Conservation (phyloP, 2,329 filamentous ascomycete species). For the Microdochium paspali region DNA sequence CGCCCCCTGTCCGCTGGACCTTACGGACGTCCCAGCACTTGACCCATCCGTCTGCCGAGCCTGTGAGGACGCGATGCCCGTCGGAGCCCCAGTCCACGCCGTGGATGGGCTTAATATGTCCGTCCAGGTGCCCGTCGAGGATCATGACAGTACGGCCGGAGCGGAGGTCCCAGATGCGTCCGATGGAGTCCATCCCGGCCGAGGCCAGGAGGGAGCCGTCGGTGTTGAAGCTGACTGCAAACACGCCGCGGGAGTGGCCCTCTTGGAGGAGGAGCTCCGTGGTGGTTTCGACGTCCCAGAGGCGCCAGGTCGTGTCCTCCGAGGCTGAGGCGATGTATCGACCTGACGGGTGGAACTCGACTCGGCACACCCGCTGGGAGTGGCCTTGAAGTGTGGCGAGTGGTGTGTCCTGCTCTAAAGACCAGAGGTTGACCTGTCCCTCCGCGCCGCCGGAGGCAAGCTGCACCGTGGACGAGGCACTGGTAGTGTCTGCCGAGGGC, state of each 20-base stretch:
- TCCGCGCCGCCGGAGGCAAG: slow-evolving; percentile 87
- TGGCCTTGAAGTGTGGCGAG: slow-evolving; percentile 76
- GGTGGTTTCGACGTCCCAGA: slow-evolving; percentile 87
- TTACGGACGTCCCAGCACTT: slow-evolving; percentile 97
- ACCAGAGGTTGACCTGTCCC: slow-evolving; percentile 83
- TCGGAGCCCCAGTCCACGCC: slow-evolving; percentile 88
- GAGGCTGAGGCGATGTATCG: slow-evolving; percentile 86
- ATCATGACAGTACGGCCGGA: slow-evolving; percentile 94
- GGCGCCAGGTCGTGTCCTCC: slow-evolving; percentile 90
- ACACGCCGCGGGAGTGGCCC: slow-evolving; percentile 90
- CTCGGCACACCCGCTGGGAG: slow-evolving; percentile 75
- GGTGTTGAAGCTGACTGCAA: slow-evolving; percentile 77
- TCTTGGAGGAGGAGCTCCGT: slow-evolving; percentile 83
- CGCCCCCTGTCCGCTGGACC: slow-evolving; percentile 71
- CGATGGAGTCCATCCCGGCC: slow-evolving; percentile 90
- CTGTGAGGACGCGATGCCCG: slow-evolving; percentile 85
- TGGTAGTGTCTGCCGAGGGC: slow-evolving; percentile 52
- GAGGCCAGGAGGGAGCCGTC: slow-evolving; percentile 87
- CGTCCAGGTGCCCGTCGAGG: slow-evolving; percentile 74
- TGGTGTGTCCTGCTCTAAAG: slow-evolving; percentile 75
- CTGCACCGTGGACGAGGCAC: slow-evolving; percentile 65
- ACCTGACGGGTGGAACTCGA: slow-evolving; percentile 91
- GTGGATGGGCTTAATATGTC: slow-evolving; percentile 83
- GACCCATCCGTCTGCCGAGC: slow-evolving; percentile 87
- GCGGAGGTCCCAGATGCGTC: slow-evolving; percentile 88